phyloP scores from a whole-genome alignment of 768 basidiomycete genomes.

The Leccinum sublutescens region DNA sequence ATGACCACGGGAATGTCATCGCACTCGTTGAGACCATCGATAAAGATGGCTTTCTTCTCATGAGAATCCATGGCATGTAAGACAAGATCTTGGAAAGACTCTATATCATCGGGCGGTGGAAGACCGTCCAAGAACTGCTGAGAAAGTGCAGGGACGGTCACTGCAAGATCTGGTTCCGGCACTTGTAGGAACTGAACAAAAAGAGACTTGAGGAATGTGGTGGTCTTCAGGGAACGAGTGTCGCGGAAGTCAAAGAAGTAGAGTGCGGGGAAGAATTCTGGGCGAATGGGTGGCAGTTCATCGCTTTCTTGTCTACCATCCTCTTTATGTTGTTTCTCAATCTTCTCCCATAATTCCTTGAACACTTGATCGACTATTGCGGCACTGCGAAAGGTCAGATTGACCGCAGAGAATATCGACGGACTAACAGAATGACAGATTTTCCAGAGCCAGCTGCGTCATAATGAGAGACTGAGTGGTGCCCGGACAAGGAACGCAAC shows the following conservation, averaged over 20 bases:
- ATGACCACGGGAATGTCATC: constrained; percentile 20
- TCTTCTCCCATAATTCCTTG: constrained; percentile 24
- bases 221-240: constrained; percentile 14
- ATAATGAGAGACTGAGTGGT: constrained; percentile 2
- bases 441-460: constrained; percentile 21
- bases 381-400: constrained; percentile 18
- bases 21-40: constrained; percentile 29
- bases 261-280: constrained; percentile 26
- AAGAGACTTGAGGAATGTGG: constrained; percentile 24
- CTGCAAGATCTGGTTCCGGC: constrained; percentile 18
- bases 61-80: constrained; percentile 24
- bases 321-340: constrained; percentile 20
- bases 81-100: constrained; percentile 15
- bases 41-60: constrained; percentile 20
- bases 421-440: constrained; percentile 24
- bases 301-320: constrained; percentile 17
- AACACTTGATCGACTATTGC: constrained; percentile 24
- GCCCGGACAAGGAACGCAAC: not conserved
- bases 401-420: not conserved
- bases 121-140: constrained; percentile 15
- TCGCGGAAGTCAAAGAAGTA: constrained; percentile 32
- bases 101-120: constrained; percentile 19
- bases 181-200: constrained; percentile 29
- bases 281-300: constrained; percentile 17
- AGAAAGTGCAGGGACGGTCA: constrained; percentile 22